Conservation (phyloP, 2,329 filamentous ascomycete species). For the Akanthomyces dipterigenus region DNA sequence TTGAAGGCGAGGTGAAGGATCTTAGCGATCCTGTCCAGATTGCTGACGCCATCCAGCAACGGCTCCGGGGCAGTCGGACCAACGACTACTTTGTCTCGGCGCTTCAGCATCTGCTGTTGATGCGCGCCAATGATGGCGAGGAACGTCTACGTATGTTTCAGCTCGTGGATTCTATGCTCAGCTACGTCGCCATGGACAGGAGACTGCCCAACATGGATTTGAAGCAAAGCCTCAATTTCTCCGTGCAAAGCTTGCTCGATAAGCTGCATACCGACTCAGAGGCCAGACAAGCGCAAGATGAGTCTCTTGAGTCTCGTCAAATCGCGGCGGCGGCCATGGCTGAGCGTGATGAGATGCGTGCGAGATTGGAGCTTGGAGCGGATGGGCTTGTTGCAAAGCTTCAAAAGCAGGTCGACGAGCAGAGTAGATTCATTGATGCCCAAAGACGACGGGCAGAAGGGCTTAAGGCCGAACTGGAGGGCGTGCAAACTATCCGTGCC, state of each 20-base stretch:
- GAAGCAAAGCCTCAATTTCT: slow-evolving; percentile 96
- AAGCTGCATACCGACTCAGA: slow-evolving; percentile 96
- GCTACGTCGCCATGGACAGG: slow-evolving; percentile 97
- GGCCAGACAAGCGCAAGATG: slow-evolving; percentile 84
- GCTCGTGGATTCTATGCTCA: slow-evolving; percentile 96
- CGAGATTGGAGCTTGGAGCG: slow-evolving; percentile 81
- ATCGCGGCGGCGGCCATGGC: slow-evolving; percentile 94
- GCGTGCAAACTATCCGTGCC: slow-evolving; percentile 74
- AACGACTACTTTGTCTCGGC: slow-evolving; percentile 96
- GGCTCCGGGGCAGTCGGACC: slow-evolving; percentile 73
- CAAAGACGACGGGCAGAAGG: slow-evolving; percentile 80
- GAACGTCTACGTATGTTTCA: slow-evolving; percentile 94
- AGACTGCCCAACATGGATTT: slow-evolving; percentile 93
- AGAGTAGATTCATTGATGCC: slow-evolving; percentile 82
- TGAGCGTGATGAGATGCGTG: slow-evolving; percentile 90
- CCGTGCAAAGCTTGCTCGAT: slow-evolving; percentile 89
- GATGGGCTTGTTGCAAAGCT: slow-evolving; percentile 90
- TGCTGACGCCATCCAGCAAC: slow-evolving; percentile 83
- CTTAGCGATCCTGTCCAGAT: slow-evolving; percentile 90
- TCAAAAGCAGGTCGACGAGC: slow-evolving; percentile 90
- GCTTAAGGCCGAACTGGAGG: slow-evolving; percentile 82
- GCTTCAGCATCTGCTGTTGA: slow-evolving; percentile 88
- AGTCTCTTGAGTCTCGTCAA: slow-evolving; percentile 81
- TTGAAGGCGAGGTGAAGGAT: slow-evolving; percentile 83
- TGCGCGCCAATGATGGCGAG: slow-evolving; percentile 84